Evolutionary conservation across 345 rosid species (phyloP).

Genomic region (Salix udensis): DNA sequence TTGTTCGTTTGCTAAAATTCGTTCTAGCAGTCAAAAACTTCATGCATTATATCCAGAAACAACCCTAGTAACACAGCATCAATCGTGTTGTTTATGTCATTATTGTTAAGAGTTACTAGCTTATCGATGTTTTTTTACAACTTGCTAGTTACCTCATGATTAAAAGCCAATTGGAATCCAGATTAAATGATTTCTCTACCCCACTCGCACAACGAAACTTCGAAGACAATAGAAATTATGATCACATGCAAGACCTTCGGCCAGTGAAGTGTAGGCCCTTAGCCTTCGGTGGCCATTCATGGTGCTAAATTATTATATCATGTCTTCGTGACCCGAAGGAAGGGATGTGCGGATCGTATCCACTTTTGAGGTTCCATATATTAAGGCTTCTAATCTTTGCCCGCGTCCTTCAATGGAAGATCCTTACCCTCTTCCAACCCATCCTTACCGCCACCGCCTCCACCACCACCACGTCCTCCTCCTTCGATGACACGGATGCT

Average conservation of each 20-base stretch:
- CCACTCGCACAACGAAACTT: neutral
- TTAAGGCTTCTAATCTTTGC: too few species aligned
- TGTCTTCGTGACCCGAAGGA: too few species aligned
- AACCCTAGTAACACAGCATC: too few species aligned
- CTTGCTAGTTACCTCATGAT: too few species aligned
- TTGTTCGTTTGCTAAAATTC: neutral
- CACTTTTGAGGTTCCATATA: too few species aligned
- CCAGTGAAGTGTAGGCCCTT: neutral
- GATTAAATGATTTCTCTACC: neutral
- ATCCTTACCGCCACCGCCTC: neutral
- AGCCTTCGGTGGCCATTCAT: neutral
- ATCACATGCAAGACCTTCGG: neutral
- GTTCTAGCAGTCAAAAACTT: neutral
- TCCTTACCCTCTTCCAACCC: conserved; percentile 18
- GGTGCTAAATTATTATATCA: neutral
- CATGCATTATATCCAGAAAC: too few species aligned
- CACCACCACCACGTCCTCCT: neutral
- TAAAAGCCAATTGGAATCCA: neutral
- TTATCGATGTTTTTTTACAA: too few species aligned
- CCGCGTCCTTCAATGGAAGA: conserved; percentile 18
- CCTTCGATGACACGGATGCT: neutral
- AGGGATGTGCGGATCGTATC: too few species aligned
- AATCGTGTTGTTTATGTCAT: too few species aligned
- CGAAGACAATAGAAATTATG: neutral
- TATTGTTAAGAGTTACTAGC: too few species aligned